Evolutionary conservation across 148 eudicot species (phyloP).

Genomic region (Agrostemma githago): DNA sequence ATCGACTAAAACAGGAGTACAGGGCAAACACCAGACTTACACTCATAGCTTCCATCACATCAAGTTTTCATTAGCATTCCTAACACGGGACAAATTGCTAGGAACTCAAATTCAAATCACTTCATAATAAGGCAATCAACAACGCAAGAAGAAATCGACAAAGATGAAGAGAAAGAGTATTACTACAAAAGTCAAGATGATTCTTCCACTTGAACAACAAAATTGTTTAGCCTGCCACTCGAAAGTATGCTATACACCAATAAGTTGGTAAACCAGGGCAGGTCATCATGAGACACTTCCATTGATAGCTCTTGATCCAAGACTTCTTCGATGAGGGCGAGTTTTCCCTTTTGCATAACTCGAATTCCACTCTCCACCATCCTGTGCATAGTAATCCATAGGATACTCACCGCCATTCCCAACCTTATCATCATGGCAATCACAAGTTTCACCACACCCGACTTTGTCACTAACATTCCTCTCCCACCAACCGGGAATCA

Average conservation of each 20-base stretch:
- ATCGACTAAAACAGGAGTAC: too few relatives aligned
- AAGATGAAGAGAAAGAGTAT: conserved; percentile 16
- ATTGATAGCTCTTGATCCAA: conserved; percentile 29
- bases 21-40: too few relatives aligned
- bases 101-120: conserved; percentile 11
- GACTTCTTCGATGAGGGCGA: conserved; percentile 41
- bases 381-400: conserved; percentile 94
- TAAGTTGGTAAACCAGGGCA: background rate
- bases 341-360: conserved; percentile 55
- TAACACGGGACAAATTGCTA: background rate
- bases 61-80: background rate
- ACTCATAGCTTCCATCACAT: too few relatives aligned
- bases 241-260: background rate
- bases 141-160: conserved; percentile 2
- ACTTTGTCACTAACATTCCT: conserved; percentile 26
- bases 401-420: conserved; percentile 55
- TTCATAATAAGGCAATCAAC: background rate
- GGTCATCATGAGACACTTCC: conserved; percentile 28
- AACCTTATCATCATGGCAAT: conserved; percentile 29
- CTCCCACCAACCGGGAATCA: conserved; percentile 97
- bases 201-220: conserved; percentile 7
- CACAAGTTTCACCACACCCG: conserved; percentile 42
- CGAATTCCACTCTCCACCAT: conserved; percentile 95
- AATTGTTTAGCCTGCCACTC: conserved; percentile 16
- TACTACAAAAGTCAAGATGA: conserved; percentile 14